Base-by-base conservation (phyloP, 164 flowering plant species). In the Vitis riparia region DNA sequence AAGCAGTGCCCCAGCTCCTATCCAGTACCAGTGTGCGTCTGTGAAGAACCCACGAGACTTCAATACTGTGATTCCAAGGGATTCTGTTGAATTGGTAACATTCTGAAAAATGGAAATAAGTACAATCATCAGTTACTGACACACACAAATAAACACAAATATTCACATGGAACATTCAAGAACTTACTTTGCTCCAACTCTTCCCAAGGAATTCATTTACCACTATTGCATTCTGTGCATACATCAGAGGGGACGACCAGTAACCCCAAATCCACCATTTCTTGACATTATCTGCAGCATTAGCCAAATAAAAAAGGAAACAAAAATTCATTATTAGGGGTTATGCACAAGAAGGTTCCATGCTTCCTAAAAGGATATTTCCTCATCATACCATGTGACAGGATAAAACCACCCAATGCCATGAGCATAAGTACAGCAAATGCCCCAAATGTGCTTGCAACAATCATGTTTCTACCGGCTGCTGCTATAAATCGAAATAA, bases 11-110 rank as follows among this genome's bases (percentile, higher is more conserved):
- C 72, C 80, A 7, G 64, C 69, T 29, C 77, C 80, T 44, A 77
- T 3, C 80, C 80, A 77, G 64, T 74, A 77, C 80, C 80, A 77
- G 16, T 77, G 63, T 44, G 72, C 52, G 1, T 74, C 37, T 6
- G 63, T 3, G 59, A 74, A 74, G 72, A 73, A 74, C 3, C 75
- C 77, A n/a, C 80, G 77, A 29, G 77, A 74, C 49, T 68, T 44
- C 44, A 77, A 23, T 5, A 77, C 66, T 58, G 2, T 15, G 49
- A 77, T 44, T 27, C 80, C 77, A 2, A 74, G 55, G 16, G 75
- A 2, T 23, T 67, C 75, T 0, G 51, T 73, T 10, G 70, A 56
- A 60, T 66, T 51, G 11, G 71, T 71, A 3, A 52, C 52, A 69
- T 44, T 19, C 76, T 77, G 19, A 11, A 2, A 65, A 3, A 68